Conservation (phyloP, 2,329 filamentous ascomycete species). For the Penicillium fuscoglaucum region DNA sequence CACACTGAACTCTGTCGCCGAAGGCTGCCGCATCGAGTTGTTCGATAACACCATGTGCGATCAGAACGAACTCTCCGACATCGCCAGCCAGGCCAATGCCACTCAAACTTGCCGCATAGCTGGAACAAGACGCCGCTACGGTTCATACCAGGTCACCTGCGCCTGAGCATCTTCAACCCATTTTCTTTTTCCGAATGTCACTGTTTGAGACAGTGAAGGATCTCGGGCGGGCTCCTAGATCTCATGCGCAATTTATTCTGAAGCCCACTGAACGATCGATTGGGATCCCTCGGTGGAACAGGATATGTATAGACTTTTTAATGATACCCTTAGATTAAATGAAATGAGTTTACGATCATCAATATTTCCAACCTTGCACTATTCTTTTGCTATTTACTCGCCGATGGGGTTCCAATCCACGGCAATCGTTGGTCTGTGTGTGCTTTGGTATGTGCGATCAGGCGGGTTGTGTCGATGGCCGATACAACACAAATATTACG, state of each 20-base stretch:
- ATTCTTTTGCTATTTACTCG: neutral
- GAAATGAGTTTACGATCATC: conserved; percentile 7
- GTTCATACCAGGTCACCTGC: conserved; percentile 27
- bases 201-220: neutral
- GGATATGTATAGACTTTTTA: conserved; percentile 8
- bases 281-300: neutral
- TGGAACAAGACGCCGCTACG: conserved; percentile 15
- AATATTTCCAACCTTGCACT: neutral
- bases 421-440: neutral
- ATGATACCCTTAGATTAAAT: conserved; percentile 14
- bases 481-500: neutral
- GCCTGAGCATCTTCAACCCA: neutral
- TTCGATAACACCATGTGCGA: conserved; percentile 31
- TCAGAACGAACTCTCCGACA: conserved; percentile 16
- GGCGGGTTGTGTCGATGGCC: neutral
- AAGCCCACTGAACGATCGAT: neutral
- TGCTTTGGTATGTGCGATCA: neutral
- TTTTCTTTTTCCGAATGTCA: neutral
- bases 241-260: neutral
- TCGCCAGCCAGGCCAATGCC: conserved; percentile 14
- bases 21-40: conserved; percentile 25
- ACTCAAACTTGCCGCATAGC: conserved; percentile 17
- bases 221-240: neutral
- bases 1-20: conserved; percentile 16
- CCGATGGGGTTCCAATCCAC: neutral